Base-by-base conservation (phyloP, 2,329 filamentous ascomycete genomes). In the Sporothrix brasiliensis region DNA sequence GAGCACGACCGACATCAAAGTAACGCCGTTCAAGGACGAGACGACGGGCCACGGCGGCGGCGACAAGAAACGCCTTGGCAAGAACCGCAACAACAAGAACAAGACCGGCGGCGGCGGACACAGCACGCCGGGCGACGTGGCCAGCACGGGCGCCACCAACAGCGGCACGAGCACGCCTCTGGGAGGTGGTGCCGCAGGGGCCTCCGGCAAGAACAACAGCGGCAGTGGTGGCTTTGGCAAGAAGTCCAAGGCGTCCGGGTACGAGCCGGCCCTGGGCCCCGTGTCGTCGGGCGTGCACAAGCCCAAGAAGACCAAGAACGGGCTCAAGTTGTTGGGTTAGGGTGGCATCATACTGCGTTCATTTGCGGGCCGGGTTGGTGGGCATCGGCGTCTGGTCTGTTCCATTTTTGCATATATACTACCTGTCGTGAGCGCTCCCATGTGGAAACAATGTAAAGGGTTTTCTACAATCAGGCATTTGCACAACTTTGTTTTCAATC, bases 1-100 rank as follows among this genome's bases (percentile, higher is more conserved):
- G 79, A 93, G 92, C 74, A 97, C 91, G 75, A 97, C 94, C 6
- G 94, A 98, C 79, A 93, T 99, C 79, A 93, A 92, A 78, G 88
- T 93, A 4, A 85, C 89, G 14, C 86, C 85, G n/a, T 86, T 88
- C 75, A 89, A 88, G 76, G 90, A 91, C 71, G 86, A 88, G 47
- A 34, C 54, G 24, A 24, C 24, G 24, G 24, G 24, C 24, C 24
- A 24, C 53, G 54, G 63, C 4, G 30, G 71, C 58, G 41, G 78
- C 60, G 81, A 85, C 72, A 83, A 82, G 70, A 86, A 86, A 56
- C 87, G 83, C 69, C 78, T 79, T 69, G 9, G 56, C 24, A 47
- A 50, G 19, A 68, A 68, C 54, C 61, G 56, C 30, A 27, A 85
- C 72, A 83, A 82, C 70, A 86, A 86, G 58, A 87, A 87, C 76